Evolutionary conservation across 2,329 filamentous ascomycete species (phyloP), one percentile per base, ranked within the genome.

Genomic region (Clonostachys chloroleuca): DNA sequence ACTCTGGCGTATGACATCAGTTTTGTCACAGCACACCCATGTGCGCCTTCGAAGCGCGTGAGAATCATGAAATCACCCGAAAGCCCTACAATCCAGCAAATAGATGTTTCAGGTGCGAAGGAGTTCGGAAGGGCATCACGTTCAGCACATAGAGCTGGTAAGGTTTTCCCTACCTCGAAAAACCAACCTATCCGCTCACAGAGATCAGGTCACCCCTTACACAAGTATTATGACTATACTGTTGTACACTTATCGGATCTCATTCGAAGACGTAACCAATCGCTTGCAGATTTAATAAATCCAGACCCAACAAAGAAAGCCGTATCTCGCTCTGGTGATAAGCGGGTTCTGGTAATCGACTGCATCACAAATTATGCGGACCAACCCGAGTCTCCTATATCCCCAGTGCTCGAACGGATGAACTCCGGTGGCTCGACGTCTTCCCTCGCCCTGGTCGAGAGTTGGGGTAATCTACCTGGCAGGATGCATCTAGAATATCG

Each of bases 11-110:
- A 81, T 52, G 82, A 86, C 49, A 72, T 85, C 18, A 77, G 77
- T 54, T 86, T 86, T 58, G 78, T 85, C 16, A 85, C 83, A 1
- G 81, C 81, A 1, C 81, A 85, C 53, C 83, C 83, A 0, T 87
- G 83, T 54, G 73, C 78, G 6, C 75, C 78, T 2, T 81, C 80
- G 2, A 71, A 72, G 44, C 72, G 76, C 47, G 76, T 81, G 3
- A 77, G 74, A 51, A 75, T 84, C 47, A 58, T 84, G 44, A 81
- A 78, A 57, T 80, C 80, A 13, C 77, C 80, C 0, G 74, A 75
- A 2, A 84, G 78, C 56, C 79, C 81, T 17, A 80, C 76, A 2
- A 80, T 81, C 45, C 77, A 77, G 55, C 75, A 81, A 49, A 74
- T 77, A 47, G 76, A 81, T 51, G 66, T 81, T 14, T 72, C 68